A percentile compares a stretch with the other conserved stretches of the same genome.
Evolutionary conservation across 1,284 basidiomycete genomes (phyloP).

Genomic region (Trametes sp.): DNA sequence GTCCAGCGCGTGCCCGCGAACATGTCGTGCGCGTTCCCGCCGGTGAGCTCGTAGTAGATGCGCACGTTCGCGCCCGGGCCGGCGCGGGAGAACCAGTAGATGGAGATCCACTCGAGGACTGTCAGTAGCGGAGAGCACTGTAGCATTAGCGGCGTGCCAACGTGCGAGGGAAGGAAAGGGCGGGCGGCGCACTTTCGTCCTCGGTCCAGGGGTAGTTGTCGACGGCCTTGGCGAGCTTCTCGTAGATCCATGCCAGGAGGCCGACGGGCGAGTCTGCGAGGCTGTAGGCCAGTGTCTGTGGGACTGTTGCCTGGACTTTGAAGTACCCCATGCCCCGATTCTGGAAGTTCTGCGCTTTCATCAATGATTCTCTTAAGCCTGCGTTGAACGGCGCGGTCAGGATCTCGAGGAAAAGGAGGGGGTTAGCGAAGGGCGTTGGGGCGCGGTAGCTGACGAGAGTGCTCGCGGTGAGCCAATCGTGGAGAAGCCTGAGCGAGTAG

Average conservation of each 20-base stretch:
- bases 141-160: background rate
- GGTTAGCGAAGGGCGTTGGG: background rate
- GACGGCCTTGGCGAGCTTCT: slow-evolving; percentile 60
- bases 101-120: slow-evolving; percentile 25
- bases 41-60: slow-evolving; percentile 3
- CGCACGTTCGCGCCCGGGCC: background rate
- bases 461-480: background rate
- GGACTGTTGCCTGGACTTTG: slow-evolving; percentile 42
- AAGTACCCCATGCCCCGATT: slow-evolving; percentile 41
- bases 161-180: no score
- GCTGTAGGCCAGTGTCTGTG: slow-evolving; percentile 52
- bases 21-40: slow-evolving; percentile 36
- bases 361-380: background rate
- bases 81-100: slow-evolving; percentile 22
- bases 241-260: slow-evolving; percentile 61
- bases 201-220: slow-evolving; percentile 60
- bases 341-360: slow-evolving; percentile 14
- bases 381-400: slow-evolving; percentile 2
- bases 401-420: slow-evolving; percentile 13
- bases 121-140: no score
- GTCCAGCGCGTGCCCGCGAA: slow-evolving; percentile 29
- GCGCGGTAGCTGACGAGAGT: background rate
- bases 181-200: slow-evolving; percentile 50
- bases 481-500: no score
- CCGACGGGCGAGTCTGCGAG: slow-evolving; percentile 53